These are phyloP conservation scores for Karstenula rhodostoma DNA, from an alignment of 2,329 filamentous ascomycete genomes.

Conservation along the genomic window DNA sequence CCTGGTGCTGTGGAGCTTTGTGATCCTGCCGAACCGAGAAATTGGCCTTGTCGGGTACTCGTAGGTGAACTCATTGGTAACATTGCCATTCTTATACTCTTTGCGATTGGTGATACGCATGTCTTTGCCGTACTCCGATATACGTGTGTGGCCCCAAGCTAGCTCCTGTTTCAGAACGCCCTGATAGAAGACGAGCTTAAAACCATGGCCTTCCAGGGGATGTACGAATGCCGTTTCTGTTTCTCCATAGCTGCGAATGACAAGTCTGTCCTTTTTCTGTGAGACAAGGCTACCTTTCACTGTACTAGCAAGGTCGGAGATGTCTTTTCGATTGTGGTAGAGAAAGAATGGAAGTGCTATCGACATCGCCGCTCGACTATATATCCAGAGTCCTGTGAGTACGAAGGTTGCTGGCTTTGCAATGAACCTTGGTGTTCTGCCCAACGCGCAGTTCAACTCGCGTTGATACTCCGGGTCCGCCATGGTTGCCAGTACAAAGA, in stretches of 20 bases:
- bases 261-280: conserved; percentile 56
- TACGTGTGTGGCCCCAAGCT: conserved; percentile 51
- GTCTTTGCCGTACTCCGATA: conserved; percentile 59
- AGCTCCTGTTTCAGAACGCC: conserved; percentile 56
- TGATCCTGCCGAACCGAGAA: conserved; percentile 48
- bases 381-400: conserved; percentile 59
- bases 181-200: conserved; percentile 48
- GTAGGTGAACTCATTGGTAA: conserved; percentile 60
- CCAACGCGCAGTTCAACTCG: conserved; percentile 58
- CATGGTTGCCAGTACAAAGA: conserved; percentile 59
- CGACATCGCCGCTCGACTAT: conserved; percentile 56
- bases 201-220: conserved; percentile 43
- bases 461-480: conserved; percentile 62
- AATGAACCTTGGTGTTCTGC: conserved; percentile 44
- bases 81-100: conserved; percentile 55
- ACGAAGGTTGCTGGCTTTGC: conserved; percentile 51
- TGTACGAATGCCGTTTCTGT: conserved; percentile 61
- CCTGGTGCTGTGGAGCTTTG: conserved; percentile 46
- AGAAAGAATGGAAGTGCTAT: conserved; percentile 57
- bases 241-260: conserved; percentile 59
- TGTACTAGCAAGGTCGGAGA: conserved; percentile 57
- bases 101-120: conserved; percentile 56
- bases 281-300: conserved; percentile 59
- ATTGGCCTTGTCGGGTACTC: conserved; percentile 51
- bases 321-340: conserved; percentile 58